Evolutionary conservation across 768 basidiomycete species (phyloP).

Genomic region (Suillus cothurnatus): DNA sequence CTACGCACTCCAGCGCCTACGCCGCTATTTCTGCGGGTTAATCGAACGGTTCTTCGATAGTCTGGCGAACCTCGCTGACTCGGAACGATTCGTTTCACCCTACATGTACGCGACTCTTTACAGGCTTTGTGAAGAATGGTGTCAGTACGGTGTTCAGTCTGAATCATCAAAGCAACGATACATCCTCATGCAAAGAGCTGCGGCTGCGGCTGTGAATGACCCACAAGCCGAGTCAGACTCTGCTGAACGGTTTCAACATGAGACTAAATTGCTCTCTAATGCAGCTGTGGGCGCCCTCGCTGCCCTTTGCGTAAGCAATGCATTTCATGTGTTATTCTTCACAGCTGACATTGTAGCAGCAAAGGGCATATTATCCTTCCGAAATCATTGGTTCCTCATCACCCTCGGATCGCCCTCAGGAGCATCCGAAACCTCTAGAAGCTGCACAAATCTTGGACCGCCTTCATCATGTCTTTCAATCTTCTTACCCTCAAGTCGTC

Average conservation of each 20-base stretch:
- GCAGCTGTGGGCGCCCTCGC: conserved; percentile 87
- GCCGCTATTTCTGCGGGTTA: conserved; percentile 89
- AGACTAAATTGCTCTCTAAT: conserved; percentile 71
- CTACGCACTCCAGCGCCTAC: conserved; percentile 74
- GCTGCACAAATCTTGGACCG: conserved; percentile 60
- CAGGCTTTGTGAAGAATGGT: conserved; percentile 92
- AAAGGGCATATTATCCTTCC: conserved; percentile 74
- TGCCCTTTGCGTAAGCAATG: conserved; percentile 76
- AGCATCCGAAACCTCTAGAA: conserved; percentile 56
- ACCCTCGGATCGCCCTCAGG: conserved; percentile 60
- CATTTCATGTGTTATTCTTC: not conserved
- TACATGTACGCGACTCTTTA: conserved; percentile 81
- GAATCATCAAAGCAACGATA: conserved; percentile 73
- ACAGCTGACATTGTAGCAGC: conserved; percentile 43
- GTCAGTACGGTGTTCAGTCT: conserved; percentile 76
- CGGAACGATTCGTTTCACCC: conserved; percentile 74
- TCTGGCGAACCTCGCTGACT: conserved; percentile 66
- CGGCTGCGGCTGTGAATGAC: conserved; percentile 54
- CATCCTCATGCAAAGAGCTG: conserved; percentile 69
- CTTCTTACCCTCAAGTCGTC: conserved; percentile 46
- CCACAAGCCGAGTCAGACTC: conserved; percentile 53
- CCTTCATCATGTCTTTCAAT: conserved; percentile 68
- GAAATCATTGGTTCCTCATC: conserved; percentile 56
- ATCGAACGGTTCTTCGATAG: conserved; percentile 87
- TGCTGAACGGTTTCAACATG: conserved; percentile 64